A percentile compares a stretch with the other conserved stretches of the same genome.
Evolutionary conservation across 768 basidiomycete species (phyloP).

Genomic region (Pisolithus sp.): DNA sequence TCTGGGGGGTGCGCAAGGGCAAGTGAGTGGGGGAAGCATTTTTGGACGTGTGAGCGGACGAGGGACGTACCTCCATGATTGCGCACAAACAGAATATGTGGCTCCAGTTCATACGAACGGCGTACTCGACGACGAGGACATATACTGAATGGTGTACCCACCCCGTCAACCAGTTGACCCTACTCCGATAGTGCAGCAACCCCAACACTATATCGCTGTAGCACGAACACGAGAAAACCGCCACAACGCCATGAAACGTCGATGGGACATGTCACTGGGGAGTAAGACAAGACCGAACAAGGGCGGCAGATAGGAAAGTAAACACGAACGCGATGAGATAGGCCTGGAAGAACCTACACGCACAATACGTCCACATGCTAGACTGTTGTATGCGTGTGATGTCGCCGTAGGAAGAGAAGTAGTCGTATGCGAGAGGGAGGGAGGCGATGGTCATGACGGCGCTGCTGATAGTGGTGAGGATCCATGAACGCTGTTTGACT

Average conservation of each 20-base stretch:
- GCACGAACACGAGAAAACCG: conserved; percentile 5
- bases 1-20: conserved; percentile 17
- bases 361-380: conserved; percentile 17
- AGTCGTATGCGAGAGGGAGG: conserved; percentile 33
- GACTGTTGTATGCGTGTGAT: conserved; percentile 20
- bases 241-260: conserved; percentile 12
- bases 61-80: conserved; percentile 41
- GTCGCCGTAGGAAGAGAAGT: conserved; percentile 18
- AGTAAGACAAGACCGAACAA: conserved; percentile 41
- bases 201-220: conserved; percentile 43
- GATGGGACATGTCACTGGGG: conserved; percentile 22
- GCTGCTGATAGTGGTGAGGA: conserved; percentile 38
- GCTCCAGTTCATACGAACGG: conserved; percentile 29
- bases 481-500: conserved; percentile 41
- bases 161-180: conserved; percentile 45
- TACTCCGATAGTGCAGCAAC: conserved; percentile 38
- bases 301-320: conserved; percentile 20
- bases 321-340: conserved; percentile 32
- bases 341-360: conserved; percentile 38
- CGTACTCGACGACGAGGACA: conserved; percentile 35
- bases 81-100: conserved; percentile 40
- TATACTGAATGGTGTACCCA: conserved; percentile 48
- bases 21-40: not conserved
- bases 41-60: not conserved
- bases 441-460: conserved; percentile 35